These are phyloP conservation scores for Medicago truncatula DNA, from an alignment of 306 rosid genomes.

Conservation along the genomic window DNA sequence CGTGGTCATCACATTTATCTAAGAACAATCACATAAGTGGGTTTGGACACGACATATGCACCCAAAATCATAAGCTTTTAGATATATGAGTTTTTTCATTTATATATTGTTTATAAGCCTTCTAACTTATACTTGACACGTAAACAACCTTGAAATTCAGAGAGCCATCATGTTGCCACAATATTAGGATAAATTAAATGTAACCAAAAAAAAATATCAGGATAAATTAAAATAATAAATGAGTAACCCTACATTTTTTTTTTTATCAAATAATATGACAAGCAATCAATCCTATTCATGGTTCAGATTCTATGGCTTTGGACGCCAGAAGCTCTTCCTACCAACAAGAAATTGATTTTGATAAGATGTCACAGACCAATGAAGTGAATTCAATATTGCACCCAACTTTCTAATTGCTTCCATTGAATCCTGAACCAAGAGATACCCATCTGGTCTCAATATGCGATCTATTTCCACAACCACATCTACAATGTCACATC, in stretches of 20 bases:
- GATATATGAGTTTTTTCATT: too few species aligned
- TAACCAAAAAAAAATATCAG: too few species aligned
- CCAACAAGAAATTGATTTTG: slow-evolving; percentile 70
- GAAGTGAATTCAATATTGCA: slow-evolving; percentile 76
- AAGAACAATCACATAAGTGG: too few species aligned
- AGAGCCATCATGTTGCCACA: too few species aligned
- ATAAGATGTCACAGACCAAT: slow-evolving; percentile 66
- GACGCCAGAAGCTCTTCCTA: slow-evolving; percentile 75
- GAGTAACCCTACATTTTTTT: not conserved
- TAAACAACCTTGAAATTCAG: too few species aligned
- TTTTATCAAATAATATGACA: not conserved
- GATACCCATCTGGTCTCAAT: slow-evolving; percentile 86
- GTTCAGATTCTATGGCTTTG: slow-evolving; percentile 12
- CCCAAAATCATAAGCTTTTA: too few species aligned
- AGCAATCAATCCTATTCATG: not conserved
- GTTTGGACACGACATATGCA: too few species aligned
- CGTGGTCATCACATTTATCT: too few species aligned
- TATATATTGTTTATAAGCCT: too few species aligned
- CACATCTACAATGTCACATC: slow-evolving; percentile 71
- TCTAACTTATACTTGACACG: too few species aligned
- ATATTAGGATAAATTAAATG: too few species aligned
- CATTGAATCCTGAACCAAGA: slow-evolving; percentile 67
- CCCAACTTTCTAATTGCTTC: slow-evolving; percentile 65
- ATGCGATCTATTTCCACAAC: slow-evolving; percentile 83
- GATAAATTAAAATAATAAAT: not conserved